phyloP scores from a whole-genome alignment of 495 filamentous ascomycete species.

The Talaromyces ruber region DNA sequence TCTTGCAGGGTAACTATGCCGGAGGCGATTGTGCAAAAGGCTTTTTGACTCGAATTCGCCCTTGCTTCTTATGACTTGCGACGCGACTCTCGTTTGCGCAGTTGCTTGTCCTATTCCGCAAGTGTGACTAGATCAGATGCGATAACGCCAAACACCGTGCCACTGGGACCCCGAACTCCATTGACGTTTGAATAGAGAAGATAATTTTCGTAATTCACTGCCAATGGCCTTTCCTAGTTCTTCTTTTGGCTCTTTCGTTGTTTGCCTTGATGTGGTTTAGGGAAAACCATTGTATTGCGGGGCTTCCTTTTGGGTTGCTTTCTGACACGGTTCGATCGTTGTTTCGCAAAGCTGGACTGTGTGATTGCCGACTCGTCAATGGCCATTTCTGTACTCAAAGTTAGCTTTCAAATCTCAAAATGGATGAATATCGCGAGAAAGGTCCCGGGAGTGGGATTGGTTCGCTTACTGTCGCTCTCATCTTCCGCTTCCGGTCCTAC shows the following conservation, averaged over 20 bases:
- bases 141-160: not conserved
- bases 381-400: constrained; percentile 1
- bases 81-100: not conserved
- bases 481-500: not conserved
- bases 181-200: not conserved
- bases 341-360: not conserved
- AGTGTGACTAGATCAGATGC: not conserved
- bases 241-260: not conserved
- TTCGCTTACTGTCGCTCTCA: not conserved
- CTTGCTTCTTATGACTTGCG: not conserved
- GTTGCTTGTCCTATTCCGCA: not conserved
- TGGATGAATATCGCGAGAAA: not conserved
- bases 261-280: constrained; percentile 2
- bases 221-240: not conserved
- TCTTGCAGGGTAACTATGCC: not conserved
- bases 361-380: constrained; percentile 1
- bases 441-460: not conserved
- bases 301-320: constrained; percentile 1
- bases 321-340: constrained; percentile 2
- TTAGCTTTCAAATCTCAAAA: not conserved
- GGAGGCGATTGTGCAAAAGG: not conserved
- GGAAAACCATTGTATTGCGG: constrained; percentile 3
- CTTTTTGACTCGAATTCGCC: not conserved
- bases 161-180: not conserved
- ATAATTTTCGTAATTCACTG: not conserved